Evolutionary conservation across 2,329 filamentous ascomycete genomes (phyloP), one percentile per base, ranked within the genome.

Genomic region (Fonsecaea monophora): DNA sequence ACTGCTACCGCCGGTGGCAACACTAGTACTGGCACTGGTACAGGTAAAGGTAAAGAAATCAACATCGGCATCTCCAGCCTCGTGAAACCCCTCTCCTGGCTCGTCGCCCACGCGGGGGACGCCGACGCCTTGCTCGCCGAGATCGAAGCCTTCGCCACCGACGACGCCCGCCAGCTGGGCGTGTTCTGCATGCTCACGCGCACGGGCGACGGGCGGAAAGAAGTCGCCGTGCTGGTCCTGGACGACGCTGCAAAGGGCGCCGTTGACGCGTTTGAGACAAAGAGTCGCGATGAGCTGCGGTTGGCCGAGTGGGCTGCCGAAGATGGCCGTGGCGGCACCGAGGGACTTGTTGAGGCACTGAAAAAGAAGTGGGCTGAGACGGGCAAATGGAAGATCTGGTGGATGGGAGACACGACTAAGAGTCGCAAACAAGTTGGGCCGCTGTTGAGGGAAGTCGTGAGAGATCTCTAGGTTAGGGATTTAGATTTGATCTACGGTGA

Each of bases 371-470:
- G 38, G 15, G 12, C 12, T 13, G 35, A 13, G 35, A 13, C 13
- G 35, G 35, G 35, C 35, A 8, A 77, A 78, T 80, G 79, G 67
- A 81, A 78, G 59, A 74, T 86, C 4, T 89, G 86, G 86, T 77
- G 81, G 70, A 87, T 89, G 75, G 78, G 77, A 15, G 82, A 87
- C 67, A 77, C 86, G 53, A 81, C 82, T 54, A 85, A 86, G 68
- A 89, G 86, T 73, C 81, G 87, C 69, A 90, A 90, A 77, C 84
- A 85, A 77, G 86, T 89, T 58, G 87, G 83, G 15, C 87, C 87
- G 60, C 72, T 89, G 73, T 72, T 89, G 59, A 81, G 87, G 69
- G 80, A 82, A 69, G 81, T 82, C 54, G 65, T 71, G 8, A 69
- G 62, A 66, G 18, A 37, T 15, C 40, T 60, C 10, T 55, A 55